Evolutionary conservation across 2,329 filamentous ascomycete genomes (phyloP).

Genomic region (Fusarium piperis): DNA sequence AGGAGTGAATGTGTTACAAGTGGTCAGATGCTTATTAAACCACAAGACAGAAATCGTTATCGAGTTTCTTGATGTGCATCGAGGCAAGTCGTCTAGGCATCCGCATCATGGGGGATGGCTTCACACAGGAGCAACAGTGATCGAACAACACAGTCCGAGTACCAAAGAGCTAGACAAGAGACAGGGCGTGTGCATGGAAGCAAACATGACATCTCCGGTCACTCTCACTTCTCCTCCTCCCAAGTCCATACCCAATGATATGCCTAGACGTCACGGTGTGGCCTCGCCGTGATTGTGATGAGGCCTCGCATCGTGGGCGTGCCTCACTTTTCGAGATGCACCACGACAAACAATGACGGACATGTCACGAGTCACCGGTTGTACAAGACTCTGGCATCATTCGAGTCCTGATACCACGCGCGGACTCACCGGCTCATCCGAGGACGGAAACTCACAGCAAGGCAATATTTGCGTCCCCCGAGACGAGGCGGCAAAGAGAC

Average conservation of each 20-base stretch:
- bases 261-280: not conserved
- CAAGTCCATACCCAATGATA: not conserved
- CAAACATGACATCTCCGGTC: not conserved
- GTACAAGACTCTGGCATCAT: not conserved
- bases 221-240: not conserved
- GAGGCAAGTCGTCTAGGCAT: not conserved
- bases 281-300: not conserved
- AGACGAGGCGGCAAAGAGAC: not conserved
- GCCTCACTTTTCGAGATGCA: not conserved
- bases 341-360: not conserved
- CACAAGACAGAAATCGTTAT: not conserved
- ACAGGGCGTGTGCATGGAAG: not conserved
- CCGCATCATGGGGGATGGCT: not conserved
- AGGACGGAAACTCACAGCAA: slow-evolving; percentile 7
- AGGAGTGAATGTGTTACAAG: not conserved
- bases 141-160: not conserved
- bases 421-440: slow-evolving; percentile 4
- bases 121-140: not conserved
- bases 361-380: not conserved
- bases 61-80: not conserved
- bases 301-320: not conserved
- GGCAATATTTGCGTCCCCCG: not conserved
- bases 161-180: not conserved
- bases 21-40: not conserved
- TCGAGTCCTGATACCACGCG: slow-evolving; percentile 13